Evolutionary conservation across 768 basidiomycete genomes (phyloP).

Genomic region (Lactarius trivialis): DNA sequence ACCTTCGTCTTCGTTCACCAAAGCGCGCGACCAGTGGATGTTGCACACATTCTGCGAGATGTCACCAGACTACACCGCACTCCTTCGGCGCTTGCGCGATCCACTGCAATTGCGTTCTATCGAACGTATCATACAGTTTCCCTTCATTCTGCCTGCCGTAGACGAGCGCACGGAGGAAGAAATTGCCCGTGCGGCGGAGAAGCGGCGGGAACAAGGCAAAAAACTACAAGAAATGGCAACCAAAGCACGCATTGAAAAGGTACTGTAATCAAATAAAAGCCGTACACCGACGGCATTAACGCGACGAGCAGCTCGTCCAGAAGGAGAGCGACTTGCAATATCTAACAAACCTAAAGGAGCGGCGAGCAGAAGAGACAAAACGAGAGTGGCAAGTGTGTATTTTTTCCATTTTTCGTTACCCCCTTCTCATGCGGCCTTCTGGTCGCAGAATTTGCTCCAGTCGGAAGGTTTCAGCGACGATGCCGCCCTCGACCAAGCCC

Average conservation of each 20-base stretch:
- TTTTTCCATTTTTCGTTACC: background rate
- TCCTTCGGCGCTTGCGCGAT: constrained; percentile 61
- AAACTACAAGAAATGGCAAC: constrained; percentile 89
- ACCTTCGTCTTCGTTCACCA: background rate
- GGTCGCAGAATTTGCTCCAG: constrained; percentile 48
- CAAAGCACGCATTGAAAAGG: constrained; percentile 81
- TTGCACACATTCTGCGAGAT: constrained; percentile 82
- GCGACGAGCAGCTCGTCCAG: constrained; percentile 47
- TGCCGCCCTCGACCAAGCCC: constrained; percentile 65
- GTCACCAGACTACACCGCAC: constrained; percentile 63
- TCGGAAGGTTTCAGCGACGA: constrained; percentile 74
- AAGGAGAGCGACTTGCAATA: constrained; percentile 72
- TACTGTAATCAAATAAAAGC: constrained; percentile 27
- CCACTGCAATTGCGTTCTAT: constrained; percentile 55
- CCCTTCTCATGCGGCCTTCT: background rate
- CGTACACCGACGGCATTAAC: background rate
- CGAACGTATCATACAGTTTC: constrained; percentile 83
- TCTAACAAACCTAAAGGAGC: constrained; percentile 57
- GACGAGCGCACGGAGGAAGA: constrained; percentile 94
- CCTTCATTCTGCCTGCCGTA: constrained; percentile 52
- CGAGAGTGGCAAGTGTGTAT: constrained; percentile 66
- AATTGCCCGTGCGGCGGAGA: constrained; percentile 67
- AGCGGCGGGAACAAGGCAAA: constrained; percentile 76
- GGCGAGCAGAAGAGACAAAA: constrained; percentile 51
- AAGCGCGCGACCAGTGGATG: constrained; percentile 63